Base-by-base conservation (phyloP, 176 grass and related monocot species). In the Zoysia pacifica region DNA sequence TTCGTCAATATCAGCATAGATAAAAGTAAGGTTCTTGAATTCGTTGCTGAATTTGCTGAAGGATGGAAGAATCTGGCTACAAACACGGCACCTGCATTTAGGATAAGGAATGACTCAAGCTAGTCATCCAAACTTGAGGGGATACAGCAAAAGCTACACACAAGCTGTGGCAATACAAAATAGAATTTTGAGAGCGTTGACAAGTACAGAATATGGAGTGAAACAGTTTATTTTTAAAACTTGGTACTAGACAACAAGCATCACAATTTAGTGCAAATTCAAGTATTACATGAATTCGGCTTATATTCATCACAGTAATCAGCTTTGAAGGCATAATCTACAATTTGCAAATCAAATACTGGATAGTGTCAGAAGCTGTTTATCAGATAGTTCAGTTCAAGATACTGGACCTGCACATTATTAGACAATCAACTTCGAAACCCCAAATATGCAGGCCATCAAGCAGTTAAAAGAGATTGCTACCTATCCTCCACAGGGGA, bases 1-100 rank as follows among this genome's bases (percentile, higher is more conserved):
- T 69, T 94, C 90, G 70, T 95, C 96, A 61, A 99, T 93, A 77
- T 94, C 84, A 2, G 84, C 96, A 76, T 99, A 99, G 42, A 99
- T 60, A 81, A 98, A 98, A 14, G 68, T 64, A 48, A 99, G 75
- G 36, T 77, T 91, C 78, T 99, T 95, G 76, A 99, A 99, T 78
- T 95, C 77, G 62, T 95, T 93, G 76, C 96, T 99, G 15, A 91
- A 81, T 35, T 37, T 83, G 76, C 79, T 84, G 77, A 95, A 94
- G 13, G 90, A 61, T 52, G 96, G 92, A 82, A 89, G 90, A 45
- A 93, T 95, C 64, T 89, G 86, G 20, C 72, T 89, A 79, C 92
- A 95, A 52, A 95, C 88, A 66, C 84, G 74, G 59, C 92, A 99
- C 96, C 90, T 94, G 62, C 2, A 40, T 19, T 67, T 14, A 70